A percentile compares a stretch with the other conserved stretches of the same genome.
Conservation (phyloP, 2,329 filamentous ascomycete genomes). For the Dothideomycetes sp. region DNA sequence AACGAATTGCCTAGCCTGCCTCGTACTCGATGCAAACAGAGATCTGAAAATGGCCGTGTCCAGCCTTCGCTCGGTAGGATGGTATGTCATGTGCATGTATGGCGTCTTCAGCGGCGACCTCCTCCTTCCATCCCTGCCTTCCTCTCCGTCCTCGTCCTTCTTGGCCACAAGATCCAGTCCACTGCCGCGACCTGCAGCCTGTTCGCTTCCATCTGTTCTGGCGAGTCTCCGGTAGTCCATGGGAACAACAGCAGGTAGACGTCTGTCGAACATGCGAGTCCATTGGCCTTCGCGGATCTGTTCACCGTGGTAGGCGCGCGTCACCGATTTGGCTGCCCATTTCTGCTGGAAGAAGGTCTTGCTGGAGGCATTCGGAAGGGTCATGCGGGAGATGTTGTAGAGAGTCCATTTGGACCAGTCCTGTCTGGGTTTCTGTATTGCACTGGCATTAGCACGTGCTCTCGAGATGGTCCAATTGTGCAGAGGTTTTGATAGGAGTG, state of each 20-base stretch:
- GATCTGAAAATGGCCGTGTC: slow-evolving; percentile 93
- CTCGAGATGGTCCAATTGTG: not conserved
- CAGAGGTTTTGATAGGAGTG: no score
- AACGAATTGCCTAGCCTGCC: slow-evolving; percentile 89
- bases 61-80: slow-evolving; percentile 77
- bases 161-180: slow-evolving; percentile 40
- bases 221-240: slow-evolving; percentile 79
- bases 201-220: slow-evolving; percentile 65
- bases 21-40: slow-evolving; percentile 83
- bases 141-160: slow-evolving; percentile 11
- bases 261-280: slow-evolving; percentile 82
- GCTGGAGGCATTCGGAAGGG: slow-evolving; percentile 29
- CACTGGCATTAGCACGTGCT: not conserved
- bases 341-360: slow-evolving; percentile 96
- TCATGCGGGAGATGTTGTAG: slow-evolving; percentile 64
- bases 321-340: slow-evolving; percentile 78
- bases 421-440: slow-evolving; percentile 71
- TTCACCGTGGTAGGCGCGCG: slow-evolving; percentile 87
- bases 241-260: slow-evolving; percentile 69
- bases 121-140: slow-evolving; percentile 1
- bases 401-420: slow-evolving; percentile 98
- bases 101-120: slow-evolving; percentile 48
- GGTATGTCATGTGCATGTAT: slow-evolving; percentile 94
- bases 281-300: slow-evolving; percentile 88
- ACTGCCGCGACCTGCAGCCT: slow-evolving; percentile 73